Evolutionary conservation across 192 early-diverging fungal genomes (phyloP).

Genomic region (Allomyces macrogynus): DNA sequence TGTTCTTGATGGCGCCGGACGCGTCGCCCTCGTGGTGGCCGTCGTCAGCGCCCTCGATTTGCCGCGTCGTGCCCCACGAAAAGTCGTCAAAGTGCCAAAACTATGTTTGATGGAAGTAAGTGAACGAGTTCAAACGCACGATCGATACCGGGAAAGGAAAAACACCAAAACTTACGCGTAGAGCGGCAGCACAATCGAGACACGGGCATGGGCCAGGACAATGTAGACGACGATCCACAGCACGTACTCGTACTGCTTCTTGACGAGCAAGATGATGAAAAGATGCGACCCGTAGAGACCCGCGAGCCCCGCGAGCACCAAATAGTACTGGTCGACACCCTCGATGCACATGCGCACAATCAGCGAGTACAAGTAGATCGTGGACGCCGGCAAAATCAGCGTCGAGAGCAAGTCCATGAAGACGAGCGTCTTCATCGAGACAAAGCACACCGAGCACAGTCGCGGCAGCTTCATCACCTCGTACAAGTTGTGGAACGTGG

Average conservation of each 20-base stretch:
- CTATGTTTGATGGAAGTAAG: conserved; percentile 13
- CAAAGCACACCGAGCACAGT: conserved; percentile 89
- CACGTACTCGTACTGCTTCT: conserved; percentile 75
- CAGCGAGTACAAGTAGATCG: conserved; percentile 70
- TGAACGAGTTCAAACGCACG: too few species aligned
- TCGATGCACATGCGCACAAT: conserved; percentile 33
- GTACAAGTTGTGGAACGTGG: conserved; percentile 94
- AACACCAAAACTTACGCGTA: background rate
- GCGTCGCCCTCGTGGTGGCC: background rate
- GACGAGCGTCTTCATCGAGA: conserved; percentile 91
- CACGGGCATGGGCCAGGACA: conserved; percentile 55
- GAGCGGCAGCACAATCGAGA: conserved; percentile 19
- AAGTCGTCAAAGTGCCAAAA: conserved; percentile 99
- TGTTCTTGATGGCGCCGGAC: background rate
- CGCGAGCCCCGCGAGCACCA: conserved; percentile 52
- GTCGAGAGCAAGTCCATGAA: conserved; percentile 87
- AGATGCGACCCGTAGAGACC: conserved; percentile 74
- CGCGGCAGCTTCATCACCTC: conserved; percentile 84
- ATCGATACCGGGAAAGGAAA: too few species aligned
- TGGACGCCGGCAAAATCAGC: conserved; percentile 73
- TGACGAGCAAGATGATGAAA: conserved; percentile 51
- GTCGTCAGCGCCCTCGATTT: conserved; percentile 55
- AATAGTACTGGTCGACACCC: conserved; percentile 35
- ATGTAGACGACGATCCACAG: conserved; percentile 95
- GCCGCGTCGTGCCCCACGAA: conserved; percentile 96